Evolutionary conservation across 2,329 filamentous ascomycete species (phyloP).

Genomic region (Raffaelea arxii): DNA sequence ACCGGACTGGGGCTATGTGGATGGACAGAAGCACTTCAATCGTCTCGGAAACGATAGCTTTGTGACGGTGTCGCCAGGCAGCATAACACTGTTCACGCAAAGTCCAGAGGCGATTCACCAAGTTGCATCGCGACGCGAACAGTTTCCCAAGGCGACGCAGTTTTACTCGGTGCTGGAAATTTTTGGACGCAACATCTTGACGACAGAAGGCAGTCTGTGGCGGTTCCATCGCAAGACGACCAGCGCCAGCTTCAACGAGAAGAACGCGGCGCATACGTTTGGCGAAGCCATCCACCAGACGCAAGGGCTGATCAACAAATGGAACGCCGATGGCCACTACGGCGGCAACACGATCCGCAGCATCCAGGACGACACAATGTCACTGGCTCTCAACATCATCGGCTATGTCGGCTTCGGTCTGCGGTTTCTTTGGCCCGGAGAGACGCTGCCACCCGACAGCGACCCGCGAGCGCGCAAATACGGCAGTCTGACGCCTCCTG

Average conservation of each 20-base stretch:
- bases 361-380: constrained; percentile 56
- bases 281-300: constrained; percentile 54
- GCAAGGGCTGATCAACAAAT: constrained; percentile 47
- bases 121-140: constrained; percentile 55
- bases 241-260: constrained; percentile 65
- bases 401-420: constrained; percentile 64
- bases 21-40: constrained; percentile 47
- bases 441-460: constrained; percentile 33
- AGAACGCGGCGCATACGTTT: constrained; percentile 59
- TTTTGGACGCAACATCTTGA: constrained; percentile 64
- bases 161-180: constrained; percentile 50
- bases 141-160: constrained; percentile 59
- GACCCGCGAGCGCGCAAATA: constrained; percentile 40
- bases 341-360: constrained; percentile 38
- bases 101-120: constrained; percentile 58
- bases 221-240: constrained; percentile 63
- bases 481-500: constrained; percentile 31
- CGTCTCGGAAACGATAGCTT: constrained; percentile 50
- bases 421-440: constrained; percentile 51
- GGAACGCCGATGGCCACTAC: constrained; percentile 34
- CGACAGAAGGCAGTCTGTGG: constrained; percentile 61
- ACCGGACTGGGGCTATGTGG: constrained; percentile 51
- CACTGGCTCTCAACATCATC: constrained; percentile 45
- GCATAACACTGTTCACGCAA: constrained; percentile 44
- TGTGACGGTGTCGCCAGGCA: constrained; percentile 49